A percentile compares a stretch with the other conserved stretches of the same genome.
Evolutionary conservation across 352 stramenopile species (phyloP).

Genomic region (Phytophthora meadii): DNA sequence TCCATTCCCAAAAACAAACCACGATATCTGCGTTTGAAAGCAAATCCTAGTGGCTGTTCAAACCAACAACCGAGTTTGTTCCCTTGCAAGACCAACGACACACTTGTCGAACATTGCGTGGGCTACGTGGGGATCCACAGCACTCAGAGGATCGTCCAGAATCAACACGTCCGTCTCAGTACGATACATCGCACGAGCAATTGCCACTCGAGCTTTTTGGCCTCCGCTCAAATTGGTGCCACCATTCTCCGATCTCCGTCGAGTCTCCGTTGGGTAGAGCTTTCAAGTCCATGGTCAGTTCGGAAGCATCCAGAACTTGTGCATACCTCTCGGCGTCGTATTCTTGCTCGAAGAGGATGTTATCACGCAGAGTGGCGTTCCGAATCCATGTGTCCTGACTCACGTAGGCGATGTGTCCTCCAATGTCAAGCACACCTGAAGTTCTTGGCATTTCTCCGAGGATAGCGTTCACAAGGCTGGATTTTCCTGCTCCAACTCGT

Average conservation of each 20-base stretch:
- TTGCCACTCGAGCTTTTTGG: background rate
- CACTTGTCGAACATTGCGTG: constrained; percentile 92
- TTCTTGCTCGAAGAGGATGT: constrained; percentile 85
- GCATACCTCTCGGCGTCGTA: constrained; percentile 47
- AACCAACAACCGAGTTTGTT: constrained; percentile 38
- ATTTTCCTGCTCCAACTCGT: too few species aligned
- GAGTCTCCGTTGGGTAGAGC: constrained; percentile 43
- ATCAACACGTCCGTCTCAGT: constrained; percentile 1
- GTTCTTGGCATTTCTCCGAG: too few species aligned
- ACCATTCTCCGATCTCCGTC: background rate
- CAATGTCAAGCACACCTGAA: too few species aligned
- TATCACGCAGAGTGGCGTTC: too few species aligned
- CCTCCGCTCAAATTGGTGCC: background rate
- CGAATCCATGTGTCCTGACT: too few species aligned
- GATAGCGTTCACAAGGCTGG: too few species aligned
- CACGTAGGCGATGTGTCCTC: too few species aligned
- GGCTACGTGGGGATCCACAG: constrained; percentile 95
- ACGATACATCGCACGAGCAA: background rate
- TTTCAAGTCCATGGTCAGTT: constrained; percentile 51
- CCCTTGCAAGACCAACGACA: constrained; percentile 62
- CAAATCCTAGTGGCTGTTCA: constrained; percentile 93
- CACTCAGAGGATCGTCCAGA: constrained; percentile 43
- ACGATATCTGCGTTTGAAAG: constrained; percentile 65
- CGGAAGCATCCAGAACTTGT: constrained; percentile 36
- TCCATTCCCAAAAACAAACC: constrained; percentile 55